Evolutionary conservation across 176 grass and related monocot species (phyloP), one percentile per base, ranked within the genome.

Genomic region (Chloris gayana): DNA sequence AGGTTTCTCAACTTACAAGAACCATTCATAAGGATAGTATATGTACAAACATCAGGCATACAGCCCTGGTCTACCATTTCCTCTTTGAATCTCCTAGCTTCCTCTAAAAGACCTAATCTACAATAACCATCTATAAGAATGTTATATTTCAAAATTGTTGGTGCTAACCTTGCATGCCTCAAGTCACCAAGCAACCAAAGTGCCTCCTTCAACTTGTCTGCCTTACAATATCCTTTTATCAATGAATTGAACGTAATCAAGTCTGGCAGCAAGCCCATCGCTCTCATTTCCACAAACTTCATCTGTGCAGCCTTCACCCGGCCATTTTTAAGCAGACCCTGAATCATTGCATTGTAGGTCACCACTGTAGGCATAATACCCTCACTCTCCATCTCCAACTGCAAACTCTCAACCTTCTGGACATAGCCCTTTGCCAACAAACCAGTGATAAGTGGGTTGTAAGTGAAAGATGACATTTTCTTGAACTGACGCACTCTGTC

Each of bases 11-110:
- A 38, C 69, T 91, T 93, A 70, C 69, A 82, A 22, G 86, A 88
- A 33, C 86, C 86, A 84, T 97, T 93, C 73, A 97, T 77, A 66
- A 93, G 91, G 80, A 91, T 80, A 3, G 94, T 89, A 70, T 93
- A 97, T 46, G 91, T 91, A 89, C 41, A 91, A 83, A 87, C 72
- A 83, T 93, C 73, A 1, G 84, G 82, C 68, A 54, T 30, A 83
- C 72, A 89, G 0, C 83, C 86, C 6, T 83, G 72, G 32, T 66
- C 35, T 30, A 83, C 33, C 86, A 93, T 97, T 64, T 91, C 66
- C 67, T 93, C 84, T 71, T 91, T 89, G 35, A 89, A 83, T 75
- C 78, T 89, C 61, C 78, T 83, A 83, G 86, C 84, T 30, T 60
- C 79, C 49, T 81, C 73, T 68, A 91, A 69, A 71, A 79, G 49